phyloP scores from a whole-genome alignment of 2,329 filamentous ascomycete genomes.

The Moelleriella libera region DNA sequence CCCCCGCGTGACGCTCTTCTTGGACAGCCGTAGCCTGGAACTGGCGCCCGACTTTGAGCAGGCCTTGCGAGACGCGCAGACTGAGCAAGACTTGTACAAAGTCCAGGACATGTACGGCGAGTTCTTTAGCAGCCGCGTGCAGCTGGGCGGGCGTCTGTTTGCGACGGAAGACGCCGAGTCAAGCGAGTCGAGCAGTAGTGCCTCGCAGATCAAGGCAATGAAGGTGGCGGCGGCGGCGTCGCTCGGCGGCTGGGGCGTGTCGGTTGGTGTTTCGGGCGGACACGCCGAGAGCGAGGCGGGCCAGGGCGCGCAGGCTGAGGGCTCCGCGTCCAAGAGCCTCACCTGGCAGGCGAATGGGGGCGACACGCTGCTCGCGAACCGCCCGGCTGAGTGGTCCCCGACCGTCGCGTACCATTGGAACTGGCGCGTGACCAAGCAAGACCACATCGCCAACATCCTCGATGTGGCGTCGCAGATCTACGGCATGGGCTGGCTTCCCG shows the following conservation, averaged over 20 bases:
- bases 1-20: constrained; percentile 3
- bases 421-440: no score
- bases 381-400: no score
- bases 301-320: neutral
- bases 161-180: neutral
- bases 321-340: neutral
- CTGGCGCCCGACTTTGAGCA: neutral
- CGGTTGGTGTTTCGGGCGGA: neutral
- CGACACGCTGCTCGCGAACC: neutral
- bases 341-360: neutral
- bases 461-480: no score
- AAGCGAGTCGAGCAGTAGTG: neutral
- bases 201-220: neutral
- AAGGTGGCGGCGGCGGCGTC: neutral
- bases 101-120: constrained; percentile 1
- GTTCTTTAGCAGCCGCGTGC: constrained; percentile 3
- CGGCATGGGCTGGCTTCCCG: no score
- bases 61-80: neutral
- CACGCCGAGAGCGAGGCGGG: neutral
- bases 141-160: constrained; percentile 3
- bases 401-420: no score
- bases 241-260: neutral
- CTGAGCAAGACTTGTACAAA: neutral
- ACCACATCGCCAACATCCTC: no score
- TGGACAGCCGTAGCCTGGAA: constrained; percentile 3